These are phyloP conservation scores for Aquilaria yunnanensis DNA, from an alignment of 345 rosid genomes.

Conservation along the genomic window DNA sequence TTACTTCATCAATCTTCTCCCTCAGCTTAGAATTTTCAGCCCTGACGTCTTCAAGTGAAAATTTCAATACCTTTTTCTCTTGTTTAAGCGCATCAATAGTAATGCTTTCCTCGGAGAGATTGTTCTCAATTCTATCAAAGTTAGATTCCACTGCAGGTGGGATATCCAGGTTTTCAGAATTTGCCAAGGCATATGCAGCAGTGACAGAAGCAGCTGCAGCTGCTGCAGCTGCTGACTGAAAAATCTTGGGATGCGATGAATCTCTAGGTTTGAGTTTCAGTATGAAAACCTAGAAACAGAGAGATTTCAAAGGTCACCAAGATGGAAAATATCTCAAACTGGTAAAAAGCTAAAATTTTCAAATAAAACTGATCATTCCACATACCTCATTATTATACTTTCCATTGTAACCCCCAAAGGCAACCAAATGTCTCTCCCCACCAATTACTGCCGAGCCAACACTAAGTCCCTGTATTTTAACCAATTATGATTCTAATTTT, in stretches of 20 bases:
- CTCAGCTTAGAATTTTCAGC: constrained; percentile 54
- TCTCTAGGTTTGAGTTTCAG: constrained; percentile 78
- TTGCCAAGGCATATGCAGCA: constrained; percentile 92
- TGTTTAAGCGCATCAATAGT: constrained; percentile 55
- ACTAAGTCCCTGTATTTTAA: constrained; percentile 75
- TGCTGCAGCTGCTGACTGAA: constrained; percentile 92
- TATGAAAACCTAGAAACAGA: constrained; percentile 50
- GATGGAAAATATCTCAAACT: background rate
- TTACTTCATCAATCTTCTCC: constrained; percentile 75
- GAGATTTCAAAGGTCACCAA: background rate
- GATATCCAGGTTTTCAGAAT: constrained; percentile 67
- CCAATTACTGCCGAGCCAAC: constrained; percentile 58
- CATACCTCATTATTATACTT: constrained; percentile 88
- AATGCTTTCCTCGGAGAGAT: constrained; percentile 27
- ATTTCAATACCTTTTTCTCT: constrained; percentile 57
- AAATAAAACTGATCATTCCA: background rate
- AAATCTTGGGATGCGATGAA: constrained; percentile 62
- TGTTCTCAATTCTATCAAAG: constrained; percentile 33
- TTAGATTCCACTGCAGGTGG: constrained; percentile 29
- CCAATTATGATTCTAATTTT: background rate
- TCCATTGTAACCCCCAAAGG: constrained; percentile 98
- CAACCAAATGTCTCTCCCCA: constrained; percentile 72
- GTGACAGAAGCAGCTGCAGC: constrained; percentile 98
- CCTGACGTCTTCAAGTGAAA: constrained; percentile 45
- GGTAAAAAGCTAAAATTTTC: background rate